Conservation (phyloP, 192 early-diverging fungal genomes). For the Rhizophlyctis rosea region DNA sequence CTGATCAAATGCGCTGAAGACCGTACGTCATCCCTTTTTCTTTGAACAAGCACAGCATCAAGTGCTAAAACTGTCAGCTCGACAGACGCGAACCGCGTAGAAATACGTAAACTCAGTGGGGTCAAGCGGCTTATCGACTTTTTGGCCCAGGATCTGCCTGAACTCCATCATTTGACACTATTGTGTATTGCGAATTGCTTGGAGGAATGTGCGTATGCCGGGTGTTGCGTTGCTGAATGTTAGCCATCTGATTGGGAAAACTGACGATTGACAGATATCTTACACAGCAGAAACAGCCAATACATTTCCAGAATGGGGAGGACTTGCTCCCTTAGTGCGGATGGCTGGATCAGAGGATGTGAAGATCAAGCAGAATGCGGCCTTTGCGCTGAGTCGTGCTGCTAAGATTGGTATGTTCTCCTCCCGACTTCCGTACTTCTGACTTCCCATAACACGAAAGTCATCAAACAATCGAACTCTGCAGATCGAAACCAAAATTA, state of each 20-base stretch:
- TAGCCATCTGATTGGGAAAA: background rate
- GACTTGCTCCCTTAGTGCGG: conserved; percentile 36
- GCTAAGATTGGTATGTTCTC: conserved; percentile 29
- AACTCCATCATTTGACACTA: conserved; percentile 43
- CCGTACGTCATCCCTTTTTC: conserved; percentile 22
- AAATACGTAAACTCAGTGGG: conserved; percentile 46
- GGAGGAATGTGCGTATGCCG: conserved; percentile 40
- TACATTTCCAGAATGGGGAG: conserved; percentile 36
- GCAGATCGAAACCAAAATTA: conserved; percentile 40
- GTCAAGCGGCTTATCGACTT: conserved; percentile 45
- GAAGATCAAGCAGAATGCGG: conserved; percentile 30
- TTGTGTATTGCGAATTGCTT: conserved; percentile 44
- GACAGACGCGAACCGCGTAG: conserved; percentile 43
- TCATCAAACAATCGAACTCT: no score
- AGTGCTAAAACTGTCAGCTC: no score
- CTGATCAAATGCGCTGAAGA: conserved; percentile 48
- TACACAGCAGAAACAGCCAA: conserved; percentile 41
- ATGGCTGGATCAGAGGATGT: conserved; percentile 37
- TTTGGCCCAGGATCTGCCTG: conserved; percentile 35
- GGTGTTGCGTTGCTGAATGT: background rate
- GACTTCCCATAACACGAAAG: no score
- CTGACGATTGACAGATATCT: conserved; percentile 8
- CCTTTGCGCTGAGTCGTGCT: conserved; percentile 32
- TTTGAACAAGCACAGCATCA: background rate
- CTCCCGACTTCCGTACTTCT: background rate